phyloP scores from a whole-genome alignment of 2,329 filamentous ascomycete genomes.

The Ceratocystiopsis brevicomis region DNA sequence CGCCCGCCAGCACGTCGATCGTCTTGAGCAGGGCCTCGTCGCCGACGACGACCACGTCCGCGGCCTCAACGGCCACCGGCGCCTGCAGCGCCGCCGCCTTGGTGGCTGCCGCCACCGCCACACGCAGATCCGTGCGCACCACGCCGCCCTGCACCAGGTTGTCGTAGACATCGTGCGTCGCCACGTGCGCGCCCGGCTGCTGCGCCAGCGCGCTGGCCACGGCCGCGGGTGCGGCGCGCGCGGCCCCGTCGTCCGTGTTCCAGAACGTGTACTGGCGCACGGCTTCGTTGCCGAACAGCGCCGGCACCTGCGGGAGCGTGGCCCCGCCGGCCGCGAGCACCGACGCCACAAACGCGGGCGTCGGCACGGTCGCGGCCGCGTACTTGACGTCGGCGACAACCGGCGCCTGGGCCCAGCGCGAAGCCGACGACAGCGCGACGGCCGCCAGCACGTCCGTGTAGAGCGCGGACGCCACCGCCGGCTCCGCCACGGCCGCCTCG shows the following conservation, averaged over 20 bases:
- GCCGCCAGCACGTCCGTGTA: constrained; percentile 84
- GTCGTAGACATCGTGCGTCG: constrained; percentile 42
- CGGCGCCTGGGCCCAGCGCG: constrained; percentile 35
- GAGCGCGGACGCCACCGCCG: constrained; percentile 61
- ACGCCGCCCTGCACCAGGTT: constrained; percentile 57
- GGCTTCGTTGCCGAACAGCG: constrained; percentile 15
- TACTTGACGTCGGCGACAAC: constrained; percentile 78
- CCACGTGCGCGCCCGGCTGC: constrained; percentile 46
- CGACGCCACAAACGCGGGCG: constrained; percentile 32
- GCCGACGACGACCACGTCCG: constrained; percentile 62
- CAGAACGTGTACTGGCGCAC: constrained; percentile 84
- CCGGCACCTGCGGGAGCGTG: constrained; percentile 25
- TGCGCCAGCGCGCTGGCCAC: constrained; percentile 46
- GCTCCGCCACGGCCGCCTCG: constrained; percentile 52
- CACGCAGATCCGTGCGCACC: constrained; percentile 68
- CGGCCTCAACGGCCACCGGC: constrained; percentile 60
- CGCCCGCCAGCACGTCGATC: constrained; percentile 50
- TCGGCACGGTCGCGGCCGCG: constrained; percentile 42
- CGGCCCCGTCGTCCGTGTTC: constrained; percentile 61
- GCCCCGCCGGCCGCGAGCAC: constrained; percentile 27
- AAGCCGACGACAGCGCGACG: constrained; percentile 52
- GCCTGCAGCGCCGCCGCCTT: constrained; percentile 38
- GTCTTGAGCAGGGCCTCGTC: constrained; percentile 64
- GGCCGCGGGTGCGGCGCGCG: constrained; percentile 43
- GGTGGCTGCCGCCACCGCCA: constrained; percentile 57